A percentile compares a stretch with the other conserved stretches of the same genome.
phyloP scores from a whole-genome alignment of 2,329 filamentous ascomycete genomes.

The Phoma sp. region DNA sequence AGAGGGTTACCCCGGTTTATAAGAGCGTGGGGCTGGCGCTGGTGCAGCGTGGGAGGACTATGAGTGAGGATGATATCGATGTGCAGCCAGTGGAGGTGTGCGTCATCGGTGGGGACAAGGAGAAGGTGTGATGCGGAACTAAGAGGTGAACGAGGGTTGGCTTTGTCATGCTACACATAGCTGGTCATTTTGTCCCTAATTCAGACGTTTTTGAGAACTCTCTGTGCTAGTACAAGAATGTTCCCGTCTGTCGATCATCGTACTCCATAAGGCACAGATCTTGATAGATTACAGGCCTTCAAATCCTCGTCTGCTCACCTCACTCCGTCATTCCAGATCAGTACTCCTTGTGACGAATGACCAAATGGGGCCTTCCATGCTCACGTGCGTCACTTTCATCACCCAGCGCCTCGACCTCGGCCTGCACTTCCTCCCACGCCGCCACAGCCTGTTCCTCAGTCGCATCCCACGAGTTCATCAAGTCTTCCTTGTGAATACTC shows the following conservation, averaged over 20 bases:
- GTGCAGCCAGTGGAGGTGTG: constrained; percentile 20
- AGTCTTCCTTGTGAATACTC: constrained; percentile 10
- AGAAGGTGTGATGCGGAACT: constrained; percentile 13
- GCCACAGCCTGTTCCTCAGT: neutral
- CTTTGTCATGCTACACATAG: too few relatives aligned
- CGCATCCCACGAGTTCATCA: constrained; percentile 14
- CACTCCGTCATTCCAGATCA: too few relatives aligned
- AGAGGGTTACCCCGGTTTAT: constrained; percentile 16
- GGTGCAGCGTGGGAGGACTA: constrained; percentile 9
- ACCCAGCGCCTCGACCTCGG: neutral
- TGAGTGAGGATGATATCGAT: constrained; percentile 16
- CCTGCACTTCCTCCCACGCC: constrained; percentile 6
- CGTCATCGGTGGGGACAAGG: constrained; percentile 25
- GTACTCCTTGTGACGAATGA: constrained; percentile 15
- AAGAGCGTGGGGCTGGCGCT: constrained; percentile 23
- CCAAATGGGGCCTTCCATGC: neutral
- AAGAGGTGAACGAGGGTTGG: too few relatives aligned
- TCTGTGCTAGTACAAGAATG: too few relatives aligned
- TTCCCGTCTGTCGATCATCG: too few relatives aligned
- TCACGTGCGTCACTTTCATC: neutral
- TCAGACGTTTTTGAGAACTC: too few relatives aligned
- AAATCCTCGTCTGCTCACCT: too few relatives aligned
- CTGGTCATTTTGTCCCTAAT: too few relatives aligned
- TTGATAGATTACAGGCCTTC: too few relatives aligned
- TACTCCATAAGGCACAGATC: too few relatives aligned